Percentiles rank a stretch among this genome's conserved stretches.
Evolutionary conservation across 495 filamentous ascomycete genomes (phyloP).

Genomic region (Aspergillus heteromorphus): DNA sequence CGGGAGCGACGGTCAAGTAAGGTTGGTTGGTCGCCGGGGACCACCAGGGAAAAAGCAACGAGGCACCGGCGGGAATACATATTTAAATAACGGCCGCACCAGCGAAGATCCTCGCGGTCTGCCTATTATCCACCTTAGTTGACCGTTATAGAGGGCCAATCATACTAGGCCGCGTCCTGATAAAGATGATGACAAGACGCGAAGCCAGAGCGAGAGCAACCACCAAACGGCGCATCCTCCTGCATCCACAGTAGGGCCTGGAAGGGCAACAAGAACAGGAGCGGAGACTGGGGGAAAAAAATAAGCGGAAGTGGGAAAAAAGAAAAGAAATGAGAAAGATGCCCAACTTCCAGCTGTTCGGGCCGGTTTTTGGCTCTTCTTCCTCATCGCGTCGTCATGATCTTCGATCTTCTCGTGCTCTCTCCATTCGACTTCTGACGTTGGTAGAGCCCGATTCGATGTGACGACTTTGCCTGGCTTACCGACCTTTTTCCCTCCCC

Average conservation of each 20-base stretch:
- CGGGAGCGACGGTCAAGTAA: too few relatives aligned
- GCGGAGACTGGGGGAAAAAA: not conserved
- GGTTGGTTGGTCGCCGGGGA: too few relatives aligned
- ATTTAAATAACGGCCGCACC: not conserved
- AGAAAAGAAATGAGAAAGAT: not conserved
- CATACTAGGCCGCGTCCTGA: not conserved
- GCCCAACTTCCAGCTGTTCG: not conserved
- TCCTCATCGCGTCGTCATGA: not conserved
- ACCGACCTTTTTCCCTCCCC: too few relatives aligned
- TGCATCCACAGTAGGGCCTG: not conserved
- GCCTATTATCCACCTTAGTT: not conserved
- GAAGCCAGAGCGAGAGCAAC: not conserved
- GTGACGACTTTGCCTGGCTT: too few relatives aligned
- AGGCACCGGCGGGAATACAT: not conserved
- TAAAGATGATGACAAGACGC: slow-evolving; percentile 1
- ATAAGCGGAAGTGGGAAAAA: not conserved
- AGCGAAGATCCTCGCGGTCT: not conserved
- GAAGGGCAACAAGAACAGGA: not conserved
- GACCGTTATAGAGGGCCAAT: not conserved
- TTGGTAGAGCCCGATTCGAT: not conserved
- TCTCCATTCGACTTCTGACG: not conserved
- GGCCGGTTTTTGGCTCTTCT: not conserved
- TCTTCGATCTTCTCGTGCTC: not conserved
- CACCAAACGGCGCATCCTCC: not conserved
- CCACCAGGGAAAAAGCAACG: slow-evolving; percentile 2